Conservation (phyloP, 2,329 filamentous ascomycete species). For the Arthrocladium fulminans region DNA sequence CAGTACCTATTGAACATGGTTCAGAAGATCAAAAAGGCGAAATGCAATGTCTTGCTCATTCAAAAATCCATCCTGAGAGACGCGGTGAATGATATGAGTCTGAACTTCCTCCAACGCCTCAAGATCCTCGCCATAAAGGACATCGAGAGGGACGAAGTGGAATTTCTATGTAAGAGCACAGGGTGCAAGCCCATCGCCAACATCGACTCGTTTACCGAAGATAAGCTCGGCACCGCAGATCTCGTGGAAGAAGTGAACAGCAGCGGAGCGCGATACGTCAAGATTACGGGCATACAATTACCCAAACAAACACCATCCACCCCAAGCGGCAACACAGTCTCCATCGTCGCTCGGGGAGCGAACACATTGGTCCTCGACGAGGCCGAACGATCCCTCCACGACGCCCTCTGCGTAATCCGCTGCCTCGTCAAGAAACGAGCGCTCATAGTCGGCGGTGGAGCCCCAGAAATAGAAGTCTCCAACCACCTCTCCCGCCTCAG, state of each 20-base stretch:
- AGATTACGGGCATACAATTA: conserved; percentile 78
- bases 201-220: conserved; percentile 95
- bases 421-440: conserved; percentile 99
- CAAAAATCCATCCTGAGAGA: conserved; percentile 98
- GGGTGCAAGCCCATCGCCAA: conserved; percentile 99
- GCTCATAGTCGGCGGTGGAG: conserved; percentile 93
- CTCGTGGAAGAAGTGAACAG: conserved; percentile 85
- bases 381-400: conserved; percentile 91
- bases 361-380: conserved; percentile 93
- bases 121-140: conserved; percentile 95
- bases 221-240: conserved; percentile 91
- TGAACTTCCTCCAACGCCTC: conserved; percentile 95
- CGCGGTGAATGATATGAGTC: conserved; percentile 91
- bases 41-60: conserved; percentile 96
- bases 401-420: conserved; percentile 93
- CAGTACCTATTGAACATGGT: conserved; percentile 97
- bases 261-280: conserved; percentile 83
- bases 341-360: conserved; percentile 86
- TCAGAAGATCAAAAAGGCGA: conserved; percentile 99
- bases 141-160: conserved; percentile 95
- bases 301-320: conserved; percentile 44
- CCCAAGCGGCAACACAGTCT: conserved; percentile 65
- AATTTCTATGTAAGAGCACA: conserved; percentile 98
- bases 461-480: conserved; percentile 92
- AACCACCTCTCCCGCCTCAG: conserved; percentile 74